Evolutionary conservation across 768 basidiomycete species (phyloP).

Genomic region (Suillus bovinus): DNA sequence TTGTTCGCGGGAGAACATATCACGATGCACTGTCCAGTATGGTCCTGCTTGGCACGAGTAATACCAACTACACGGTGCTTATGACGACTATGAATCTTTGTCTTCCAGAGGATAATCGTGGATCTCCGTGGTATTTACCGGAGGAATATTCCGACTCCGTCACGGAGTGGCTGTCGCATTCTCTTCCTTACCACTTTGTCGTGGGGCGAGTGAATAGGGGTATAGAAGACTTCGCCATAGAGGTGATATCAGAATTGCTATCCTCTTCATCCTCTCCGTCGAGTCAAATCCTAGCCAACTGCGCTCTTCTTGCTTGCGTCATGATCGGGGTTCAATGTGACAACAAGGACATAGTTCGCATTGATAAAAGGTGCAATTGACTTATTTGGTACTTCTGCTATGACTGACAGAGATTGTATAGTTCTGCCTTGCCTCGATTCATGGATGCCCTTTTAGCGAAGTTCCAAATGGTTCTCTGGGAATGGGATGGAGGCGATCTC

Average conservation of each 20-base stretch:
- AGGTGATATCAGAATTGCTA: background rate
- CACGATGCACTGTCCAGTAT: rapidly evolving
- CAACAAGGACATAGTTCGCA: background rate
- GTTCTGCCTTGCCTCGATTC: background rate
- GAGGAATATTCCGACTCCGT: no score
- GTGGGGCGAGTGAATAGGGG: background rate
- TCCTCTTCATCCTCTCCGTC: background rate
- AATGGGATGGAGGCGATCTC: background rate
- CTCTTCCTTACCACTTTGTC: background rate
- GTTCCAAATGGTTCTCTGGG: background rate
- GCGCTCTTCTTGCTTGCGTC: background rate
- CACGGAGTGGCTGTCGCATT: background rate
- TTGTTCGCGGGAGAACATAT: background rate
- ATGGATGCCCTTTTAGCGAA: background rate
- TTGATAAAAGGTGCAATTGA: background rate
- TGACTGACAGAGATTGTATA: background rate
- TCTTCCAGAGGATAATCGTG: no score
- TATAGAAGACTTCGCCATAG: background rate
- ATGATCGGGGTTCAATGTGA: background rate
- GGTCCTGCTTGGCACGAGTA: no score
- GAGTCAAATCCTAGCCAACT: background rate
- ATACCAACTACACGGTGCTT: background rate
- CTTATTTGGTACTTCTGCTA: background rate
- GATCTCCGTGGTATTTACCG: no score
- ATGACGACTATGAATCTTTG: background rate